Evolutionary conservation across 2,329 filamentous ascomycete genomes (phyloP).

Genomic region (Pseudogymnoascus sp.): DNA sequence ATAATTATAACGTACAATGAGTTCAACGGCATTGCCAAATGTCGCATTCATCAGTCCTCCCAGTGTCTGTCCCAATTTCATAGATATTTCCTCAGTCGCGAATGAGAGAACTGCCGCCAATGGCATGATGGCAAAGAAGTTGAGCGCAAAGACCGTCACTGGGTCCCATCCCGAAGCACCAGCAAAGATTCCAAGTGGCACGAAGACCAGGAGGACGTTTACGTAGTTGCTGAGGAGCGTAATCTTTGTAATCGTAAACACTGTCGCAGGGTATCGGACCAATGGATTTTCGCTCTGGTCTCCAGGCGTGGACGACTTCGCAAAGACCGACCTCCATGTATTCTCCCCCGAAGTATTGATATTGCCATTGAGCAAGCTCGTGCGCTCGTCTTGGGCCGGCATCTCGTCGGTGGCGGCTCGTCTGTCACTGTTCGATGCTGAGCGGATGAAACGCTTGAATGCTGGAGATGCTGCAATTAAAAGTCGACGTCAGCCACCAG

Average conservation of each 20-base stretch:
- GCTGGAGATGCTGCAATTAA: background rate
- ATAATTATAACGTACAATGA: conserved; percentile 40
- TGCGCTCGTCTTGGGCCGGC: conserved; percentile 22
- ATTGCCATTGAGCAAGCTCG: conserved; percentile 23
- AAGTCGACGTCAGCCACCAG: background rate
- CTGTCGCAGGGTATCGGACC: conserved; percentile 25
- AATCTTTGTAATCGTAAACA: conserved; percentile 28
- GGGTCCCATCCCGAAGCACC: conserved; percentile 45
- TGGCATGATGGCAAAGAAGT: conserved; percentile 55
- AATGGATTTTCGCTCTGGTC: conserved; percentile 27
- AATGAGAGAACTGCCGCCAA: conserved; percentile 49
- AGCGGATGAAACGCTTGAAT: background rate
- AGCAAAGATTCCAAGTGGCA: conserved; percentile 70
- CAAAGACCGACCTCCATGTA: conserved; percentile 21
- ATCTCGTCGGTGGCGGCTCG: conserved; percentile 13
- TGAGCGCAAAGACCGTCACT: conserved; percentile 51
- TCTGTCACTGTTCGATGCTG: background rate
- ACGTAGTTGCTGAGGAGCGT: conserved; percentile 43
- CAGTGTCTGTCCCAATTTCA: conserved; percentile 50
- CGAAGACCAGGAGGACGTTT: conserved; percentile 73
- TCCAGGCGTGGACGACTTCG: conserved; percentile 26
- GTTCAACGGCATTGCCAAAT: conserved; percentile 48
- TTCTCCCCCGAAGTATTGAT: conserved; percentile 16
- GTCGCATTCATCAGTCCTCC: conserved; percentile 50
- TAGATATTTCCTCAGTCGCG: conserved; percentile 51